phyloP scores from a whole-genome alignment of 768 basidiomycete species.

The Mycena olivaceomarginata region DNA sequence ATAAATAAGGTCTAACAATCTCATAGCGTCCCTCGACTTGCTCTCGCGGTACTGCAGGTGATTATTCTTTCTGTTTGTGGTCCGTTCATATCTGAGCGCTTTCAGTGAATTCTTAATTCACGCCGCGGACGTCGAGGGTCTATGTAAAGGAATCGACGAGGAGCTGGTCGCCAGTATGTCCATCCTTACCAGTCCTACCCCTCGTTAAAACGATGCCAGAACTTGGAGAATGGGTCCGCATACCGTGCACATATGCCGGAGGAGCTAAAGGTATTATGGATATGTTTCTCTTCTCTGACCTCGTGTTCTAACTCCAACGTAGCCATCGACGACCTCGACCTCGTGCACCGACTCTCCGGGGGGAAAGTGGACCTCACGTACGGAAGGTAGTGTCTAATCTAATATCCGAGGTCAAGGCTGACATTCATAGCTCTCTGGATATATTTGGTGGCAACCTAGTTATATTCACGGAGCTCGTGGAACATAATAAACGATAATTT shows the following conservation, averaged over 20 bases:
- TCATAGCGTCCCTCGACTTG: conserved; percentile 83
- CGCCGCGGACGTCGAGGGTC: conserved; percentile 98
- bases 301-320: not conserved
- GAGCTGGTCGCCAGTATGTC: conserved; percentile 86
- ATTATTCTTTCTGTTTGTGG: conserved; percentile 23
- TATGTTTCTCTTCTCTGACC: not conserved
- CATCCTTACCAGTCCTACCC: not conserved
- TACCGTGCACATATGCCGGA: conserved; percentile 98
- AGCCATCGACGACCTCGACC: conserved; percentile 89
- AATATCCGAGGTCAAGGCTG: not conserved
- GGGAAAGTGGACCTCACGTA: conserved; percentile 82
- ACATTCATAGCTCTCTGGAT: conserved; percentile 67
- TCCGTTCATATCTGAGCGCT: conserved; percentile 1
- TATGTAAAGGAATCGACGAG: conserved; percentile 97
- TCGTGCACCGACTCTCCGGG: conserved; percentile 86
- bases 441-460: conserved; percentile 76
- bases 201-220: conserved; percentile 64
- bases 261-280: conserved; percentile 87
- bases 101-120: conserved; percentile 94
- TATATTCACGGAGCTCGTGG: conserved; percentile 69
- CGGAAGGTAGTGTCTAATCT: conserved; percentile 55
- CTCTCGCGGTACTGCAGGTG: conserved; percentile 91
- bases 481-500: conserved; percentile 52
- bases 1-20: not conserved
- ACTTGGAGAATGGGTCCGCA: conserved; percentile 92